Base-by-base conservation (phyloP, 2,329 filamentous ascomycete species). In the Paramyrothecium roridum region DNA sequence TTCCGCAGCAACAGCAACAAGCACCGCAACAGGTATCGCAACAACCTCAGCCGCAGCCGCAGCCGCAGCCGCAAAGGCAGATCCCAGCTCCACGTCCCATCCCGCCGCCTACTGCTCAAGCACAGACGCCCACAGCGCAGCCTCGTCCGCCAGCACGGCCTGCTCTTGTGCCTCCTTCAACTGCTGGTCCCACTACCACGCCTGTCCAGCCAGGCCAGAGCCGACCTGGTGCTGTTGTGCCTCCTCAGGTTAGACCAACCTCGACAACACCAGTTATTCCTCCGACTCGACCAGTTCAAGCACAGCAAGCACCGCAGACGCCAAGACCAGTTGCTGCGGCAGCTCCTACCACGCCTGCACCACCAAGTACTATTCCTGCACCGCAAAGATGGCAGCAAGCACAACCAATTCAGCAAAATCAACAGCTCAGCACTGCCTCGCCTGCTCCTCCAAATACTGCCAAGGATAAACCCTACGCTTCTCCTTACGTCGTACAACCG, bases 301-400 rank as follows among this genome's bases (percentile, higher is more conserved):
- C 66, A 23, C 67, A 68, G 16, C 66, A 69, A 43, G 52, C 57
- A 7, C 63, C 59, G 26, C 65, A 63, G 11, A 21, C 56, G 50
- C 13, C 17, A 13, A 37, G 53, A 11, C 67, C 69, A 11, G 65
- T 71, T 54, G 67, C 65, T 22, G 66, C 70, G 13, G 70, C 70
- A 26, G 65, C 70, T 17, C 65, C 69, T 17, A 63, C 61, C 30
- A 59, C 67, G 16, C 59, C 64, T 33, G 57, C 57, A 37, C 59
- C 54, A 43, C 46, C 62, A 49, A 60, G 56, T 3, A 58, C 65
- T 47, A 59, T 63, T 12, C 56, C 64, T 13, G 63, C 73, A 50
- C 70, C 69, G 47, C 70, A 74, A 48, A 69, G 68, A 61, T 65
- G 70, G 62, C 60, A 72, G 8, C 70, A 71, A 34, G 61, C 61